Evolutionary conservation across 1,284 basidiomycete genomes (phyloP).

Genomic region (Ganoderma sp.): DNA sequence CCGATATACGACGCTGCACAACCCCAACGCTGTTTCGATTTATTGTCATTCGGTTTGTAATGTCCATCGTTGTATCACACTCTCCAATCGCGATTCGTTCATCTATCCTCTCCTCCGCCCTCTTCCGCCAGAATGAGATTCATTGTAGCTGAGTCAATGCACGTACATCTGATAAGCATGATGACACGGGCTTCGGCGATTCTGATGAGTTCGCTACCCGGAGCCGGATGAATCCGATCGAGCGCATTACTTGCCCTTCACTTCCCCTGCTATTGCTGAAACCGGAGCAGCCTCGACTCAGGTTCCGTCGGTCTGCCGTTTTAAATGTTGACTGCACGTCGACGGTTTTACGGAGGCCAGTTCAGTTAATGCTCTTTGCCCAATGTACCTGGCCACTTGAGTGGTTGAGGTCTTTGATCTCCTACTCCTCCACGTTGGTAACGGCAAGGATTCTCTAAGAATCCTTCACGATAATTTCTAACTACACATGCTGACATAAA

Average conservation of each 20-base stretch:
- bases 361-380: too few relatives aligned
- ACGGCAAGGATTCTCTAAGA: too few relatives aligned
- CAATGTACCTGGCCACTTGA: too few relatives aligned
- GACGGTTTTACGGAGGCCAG: too few relatives aligned
- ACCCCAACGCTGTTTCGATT: conserved; percentile 11
- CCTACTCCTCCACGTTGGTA: too few relatives aligned
- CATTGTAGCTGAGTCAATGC: too few relatives aligned
- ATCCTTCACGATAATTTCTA: too few relatives aligned
- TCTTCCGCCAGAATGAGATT: too few relatives aligned
- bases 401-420: too few relatives aligned
- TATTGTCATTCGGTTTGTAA: conserved; percentile 22
- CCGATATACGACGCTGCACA: conserved; percentile 26
- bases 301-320: neutral
- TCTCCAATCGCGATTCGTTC: neutral
- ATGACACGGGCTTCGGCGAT: too few relatives aligned
- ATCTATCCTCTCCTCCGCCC: neutral
- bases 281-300: neutral
- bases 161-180: too few relatives aligned
- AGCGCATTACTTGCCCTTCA: neutral
- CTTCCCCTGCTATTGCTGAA: neutral
- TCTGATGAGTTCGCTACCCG: neutral
- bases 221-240: neutral
- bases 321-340: neutral
- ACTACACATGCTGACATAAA: too few relatives aligned
- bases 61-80: conserved; percentile 22